These are phyloP conservation scores for Sophora flavescens DNA, from an alignment of 306 rosid species.

Conservation along the genomic window DNA sequence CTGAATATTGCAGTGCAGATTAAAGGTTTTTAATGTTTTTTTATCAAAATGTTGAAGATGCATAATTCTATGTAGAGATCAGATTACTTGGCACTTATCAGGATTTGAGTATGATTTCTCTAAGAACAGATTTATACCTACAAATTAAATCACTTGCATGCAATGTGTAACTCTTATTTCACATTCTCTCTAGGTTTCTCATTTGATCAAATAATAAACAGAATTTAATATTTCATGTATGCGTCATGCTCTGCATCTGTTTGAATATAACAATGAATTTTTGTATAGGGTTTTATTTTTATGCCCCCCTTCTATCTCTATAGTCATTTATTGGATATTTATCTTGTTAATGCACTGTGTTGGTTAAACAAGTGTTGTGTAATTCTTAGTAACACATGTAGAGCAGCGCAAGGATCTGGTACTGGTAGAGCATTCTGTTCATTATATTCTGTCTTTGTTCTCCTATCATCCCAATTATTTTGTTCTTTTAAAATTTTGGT, in stretches of 20 bases:
- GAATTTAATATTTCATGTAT: background rate
- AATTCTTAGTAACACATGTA: background rate
- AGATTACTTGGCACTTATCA: background rate
- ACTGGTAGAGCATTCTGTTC: background rate
- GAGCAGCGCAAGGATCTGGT: slow-evolving; percentile 58
- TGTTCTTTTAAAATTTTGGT: background rate
- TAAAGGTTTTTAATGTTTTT: no score
- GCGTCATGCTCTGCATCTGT: background rate
- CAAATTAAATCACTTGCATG: no score
- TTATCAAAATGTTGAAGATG: background rate
- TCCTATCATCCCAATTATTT: no score
- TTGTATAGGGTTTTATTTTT: background rate
- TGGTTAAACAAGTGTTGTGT: background rate
- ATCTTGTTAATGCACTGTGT: slow-evolving; percentile 5
- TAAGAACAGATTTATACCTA: no score
- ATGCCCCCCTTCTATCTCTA: background rate
- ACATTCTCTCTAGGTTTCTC: background rate
- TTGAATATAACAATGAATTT: background rate
- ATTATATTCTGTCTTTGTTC: background rate
- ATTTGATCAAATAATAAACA: background rate
- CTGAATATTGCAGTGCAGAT: no score
- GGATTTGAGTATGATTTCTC: no score
- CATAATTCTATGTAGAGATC: background rate
- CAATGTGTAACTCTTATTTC: background rate
- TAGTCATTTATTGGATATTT: background rate